A percentile compares a stretch with the other conserved stretches of the same genome.
phyloP scores from a whole-genome alignment of 257 asterid species.

The Solanum chiquidenum region DNA sequence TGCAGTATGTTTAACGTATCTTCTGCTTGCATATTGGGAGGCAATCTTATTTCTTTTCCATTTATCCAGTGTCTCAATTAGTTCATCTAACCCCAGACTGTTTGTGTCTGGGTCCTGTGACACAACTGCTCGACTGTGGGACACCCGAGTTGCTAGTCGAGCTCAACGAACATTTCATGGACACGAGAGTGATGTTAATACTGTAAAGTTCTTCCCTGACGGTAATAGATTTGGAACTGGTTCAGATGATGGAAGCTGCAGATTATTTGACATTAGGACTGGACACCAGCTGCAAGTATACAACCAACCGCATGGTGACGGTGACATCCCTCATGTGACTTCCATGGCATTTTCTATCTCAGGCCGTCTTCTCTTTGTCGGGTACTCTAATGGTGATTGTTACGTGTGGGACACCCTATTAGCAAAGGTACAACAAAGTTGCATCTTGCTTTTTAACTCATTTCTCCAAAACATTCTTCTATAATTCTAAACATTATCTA shows the following conservation, averaged over 20 bases:
- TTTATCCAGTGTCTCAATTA: slow-evolving; percentile 73
- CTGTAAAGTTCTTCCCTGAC: slow-evolving; percentile 92
- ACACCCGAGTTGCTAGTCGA: slow-evolving; percentile 96
- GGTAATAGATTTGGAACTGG: slow-evolving; percentile 95
- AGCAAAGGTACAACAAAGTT: slow-evolving; percentile 54
- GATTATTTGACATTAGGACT: slow-evolving; percentile 86
- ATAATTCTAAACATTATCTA: not conserved
- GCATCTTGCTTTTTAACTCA: not conserved
- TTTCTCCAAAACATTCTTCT: not conserved
- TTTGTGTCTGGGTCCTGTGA: slow-evolving; percentile 97
- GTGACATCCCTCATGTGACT: slow-evolving; percentile 58
- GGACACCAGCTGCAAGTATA: slow-evolving; percentile 98
- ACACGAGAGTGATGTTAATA: slow-evolving; percentile 83
- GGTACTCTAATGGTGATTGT: slow-evolving; percentile 76
- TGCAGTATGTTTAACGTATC: not conserved
- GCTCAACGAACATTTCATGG: slow-evolving; percentile 90
- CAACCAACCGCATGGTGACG: slow-evolving; percentile 56
- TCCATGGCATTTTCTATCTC: slow-evolving; percentile 90
- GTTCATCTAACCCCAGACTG: slow-evolving; percentile 66
- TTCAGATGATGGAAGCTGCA: slow-evolving; percentile 89
- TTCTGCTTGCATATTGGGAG: not conserved
- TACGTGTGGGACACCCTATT: slow-evolving; percentile 91
- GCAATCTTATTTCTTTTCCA: not conserved
- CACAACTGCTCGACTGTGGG: slow-evolving; percentile 92
- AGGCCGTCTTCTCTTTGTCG: slow-evolving; percentile 92